phyloP scores from a whole-genome alignment of 1,139 yeast genomes.

The Sugiyamaella grinbergsii region DNA sequence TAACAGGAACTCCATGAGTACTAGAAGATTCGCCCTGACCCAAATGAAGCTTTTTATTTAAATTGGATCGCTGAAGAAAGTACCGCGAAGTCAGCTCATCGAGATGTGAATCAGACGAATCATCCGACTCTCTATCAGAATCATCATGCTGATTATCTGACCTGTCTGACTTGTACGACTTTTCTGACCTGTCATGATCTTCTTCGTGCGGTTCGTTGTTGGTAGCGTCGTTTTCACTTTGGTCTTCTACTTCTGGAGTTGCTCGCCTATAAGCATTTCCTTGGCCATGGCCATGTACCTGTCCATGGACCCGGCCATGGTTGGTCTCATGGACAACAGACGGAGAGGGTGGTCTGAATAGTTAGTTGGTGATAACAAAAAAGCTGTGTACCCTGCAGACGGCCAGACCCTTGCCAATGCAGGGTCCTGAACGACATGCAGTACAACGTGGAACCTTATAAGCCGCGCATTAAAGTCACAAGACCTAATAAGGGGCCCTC shows the following conservation, averaged over 20 bases:
- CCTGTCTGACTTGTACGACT: not conserved
- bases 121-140: conserved; percentile 7
- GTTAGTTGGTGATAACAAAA: too few relatives aligned
- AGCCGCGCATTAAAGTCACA: not conserved
- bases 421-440: too few relatives aligned
- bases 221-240: not conserved
- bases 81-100: conserved; percentile 20
- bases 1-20: conserved; percentile 21
- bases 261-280: not conserved
- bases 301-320: not conserved
- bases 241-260: not conserved
- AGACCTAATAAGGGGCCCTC: not conserved
- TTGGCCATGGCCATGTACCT: conserved; percentile 1
- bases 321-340: conserved; percentile 2
- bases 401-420: too few relatives aligned
- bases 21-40: conserved; percentile 12
- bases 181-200: not conserved
- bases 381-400: too few relatives aligned
- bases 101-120: conserved; percentile 13
- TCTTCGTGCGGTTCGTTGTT: not conserved
- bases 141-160: conserved; percentile 4
- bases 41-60: conserved; percentile 19
- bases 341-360: conserved; percentile 4
- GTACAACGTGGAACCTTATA: too few relatives aligned
- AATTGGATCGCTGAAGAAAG: conserved; percentile 18